Evolutionary conservation across 2,329 filamentous ascomycete species (phyloP).

Genomic region (Ophiostoma montium): DNA sequence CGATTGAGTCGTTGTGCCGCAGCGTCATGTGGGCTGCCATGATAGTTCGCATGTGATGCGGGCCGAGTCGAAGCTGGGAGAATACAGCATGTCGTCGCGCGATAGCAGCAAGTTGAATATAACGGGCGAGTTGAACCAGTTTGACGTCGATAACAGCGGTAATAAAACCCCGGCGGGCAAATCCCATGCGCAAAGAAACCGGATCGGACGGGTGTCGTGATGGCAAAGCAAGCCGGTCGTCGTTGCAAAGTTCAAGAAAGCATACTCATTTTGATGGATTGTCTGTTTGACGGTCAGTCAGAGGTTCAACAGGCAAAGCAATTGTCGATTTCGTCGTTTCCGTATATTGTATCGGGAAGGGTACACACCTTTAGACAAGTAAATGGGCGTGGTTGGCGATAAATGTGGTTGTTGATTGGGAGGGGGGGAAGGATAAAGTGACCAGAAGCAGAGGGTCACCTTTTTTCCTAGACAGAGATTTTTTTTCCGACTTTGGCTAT

Average conservation of each 20-base stretch:
- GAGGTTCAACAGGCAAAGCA: not conserved
- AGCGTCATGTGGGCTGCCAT: too few relatives aligned
- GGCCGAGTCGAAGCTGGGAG: too few relatives aligned
- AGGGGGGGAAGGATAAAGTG: conserved; percentile 3
- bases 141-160: too few relatives aligned
- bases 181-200: not conserved
- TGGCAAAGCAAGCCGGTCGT: not conserved
- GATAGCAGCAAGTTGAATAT: too few relatives aligned
- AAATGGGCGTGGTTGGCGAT: conserved; percentile 9
- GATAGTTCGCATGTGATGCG: too few relatives aligned
- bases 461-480: conserved; percentile 4
- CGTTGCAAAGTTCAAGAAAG: conserved; percentile 13
- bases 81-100: too few relatives aligned
- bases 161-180: too few relatives aligned
- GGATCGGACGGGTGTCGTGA: not conserved
- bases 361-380: conserved; percentile 11
- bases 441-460: not conserved
- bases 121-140: too few relatives aligned
- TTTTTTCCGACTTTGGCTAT: conserved; percentile 3
- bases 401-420: conserved; percentile 1
- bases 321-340: conserved; percentile 1
- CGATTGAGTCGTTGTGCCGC: too few relatives aligned
- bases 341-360: not conserved
- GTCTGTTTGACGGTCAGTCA: conserved; percentile 13
- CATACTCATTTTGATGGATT: conserved; percentile 43